phyloP scores from a whole-genome alignment of 805 yeast species.

The Metschnikowia arizonensis region DNA sequence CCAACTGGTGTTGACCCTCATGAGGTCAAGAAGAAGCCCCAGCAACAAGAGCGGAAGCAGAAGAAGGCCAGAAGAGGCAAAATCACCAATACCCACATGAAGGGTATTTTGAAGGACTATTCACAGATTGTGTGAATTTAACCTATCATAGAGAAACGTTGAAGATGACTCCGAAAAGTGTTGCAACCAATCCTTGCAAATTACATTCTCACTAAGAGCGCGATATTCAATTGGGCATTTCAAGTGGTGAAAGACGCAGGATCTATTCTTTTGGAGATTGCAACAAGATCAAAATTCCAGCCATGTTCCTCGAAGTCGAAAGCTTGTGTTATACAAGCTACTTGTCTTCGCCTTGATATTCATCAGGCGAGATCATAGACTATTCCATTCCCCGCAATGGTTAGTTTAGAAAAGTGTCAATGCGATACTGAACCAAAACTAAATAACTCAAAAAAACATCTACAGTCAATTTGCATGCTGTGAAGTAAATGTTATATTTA shows the following conservation, averaged over 20 bases:
- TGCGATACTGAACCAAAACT: background rate
- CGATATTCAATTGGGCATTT: background rate
- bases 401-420: background rate
- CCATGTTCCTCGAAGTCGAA: background rate
- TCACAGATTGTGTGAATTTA: conserved; percentile 31
- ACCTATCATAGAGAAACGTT: background rate
- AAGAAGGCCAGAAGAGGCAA: conserved; percentile 91
- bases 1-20: conserved; percentile 99
- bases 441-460: background rate
- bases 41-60: conserved; percentile 63
- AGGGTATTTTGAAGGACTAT: conserved; percentile 90
- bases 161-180: background rate
- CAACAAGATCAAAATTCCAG: background rate
- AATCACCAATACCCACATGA: conserved; percentile 94
- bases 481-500: background rate
- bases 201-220: background rate
- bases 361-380: background rate
- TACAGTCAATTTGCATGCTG: background rate
- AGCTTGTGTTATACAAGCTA: background rate
- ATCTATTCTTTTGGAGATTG: too few relatives aligned
- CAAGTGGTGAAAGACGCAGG: background rate
- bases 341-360: background rate
- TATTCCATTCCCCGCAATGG: background rate
- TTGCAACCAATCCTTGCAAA: background rate
- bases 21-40: conserved; percentile 64